phyloP scores from a whole-genome alignment of 768 basidiomycete species.

The Phlebiopsis flavidoalba region DNA sequence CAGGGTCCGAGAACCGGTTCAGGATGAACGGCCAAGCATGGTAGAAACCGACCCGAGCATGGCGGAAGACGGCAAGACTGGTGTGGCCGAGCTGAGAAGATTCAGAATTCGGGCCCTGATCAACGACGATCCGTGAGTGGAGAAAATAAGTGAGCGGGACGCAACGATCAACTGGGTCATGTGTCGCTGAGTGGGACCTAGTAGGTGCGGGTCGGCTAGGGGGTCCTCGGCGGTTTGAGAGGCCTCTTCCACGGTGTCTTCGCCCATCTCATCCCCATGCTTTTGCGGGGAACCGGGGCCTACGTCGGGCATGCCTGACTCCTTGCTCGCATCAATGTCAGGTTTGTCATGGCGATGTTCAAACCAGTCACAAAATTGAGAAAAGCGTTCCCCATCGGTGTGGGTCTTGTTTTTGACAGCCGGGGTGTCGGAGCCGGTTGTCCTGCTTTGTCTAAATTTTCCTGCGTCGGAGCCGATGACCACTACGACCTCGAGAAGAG shows the following conservation, averaged over 20 bases:
- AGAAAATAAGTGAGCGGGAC: slow-evolving; percentile 80
- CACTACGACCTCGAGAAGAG: slow-evolving; percentile 75
- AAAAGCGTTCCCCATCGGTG: slow-evolving; percentile 32
- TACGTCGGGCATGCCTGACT: slow-evolving; percentile 38
- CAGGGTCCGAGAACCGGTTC: slow-evolving; percentile 69
- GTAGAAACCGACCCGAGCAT: slow-evolving; percentile 83
- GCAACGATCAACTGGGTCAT: slow-evolving; percentile 88
- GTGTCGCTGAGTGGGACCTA: slow-evolving; percentile 61
- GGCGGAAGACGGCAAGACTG: slow-evolving; percentile 65
- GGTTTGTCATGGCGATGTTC: slow-evolving; percentile 37
- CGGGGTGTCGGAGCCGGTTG: neutral
- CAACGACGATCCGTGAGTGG: slow-evolving; percentile 83
- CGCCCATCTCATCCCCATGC: slow-evolving; percentile 43
- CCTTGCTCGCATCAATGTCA: slow-evolving; percentile 3
- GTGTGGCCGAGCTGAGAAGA: slow-evolving; percentile 68
- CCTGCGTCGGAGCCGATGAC: slow-evolving; percentile 60
- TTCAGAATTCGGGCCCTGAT: slow-evolving; percentile 81
- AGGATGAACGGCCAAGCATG: slow-evolving; percentile 93
- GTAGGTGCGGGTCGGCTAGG: slow-evolving; percentile 51
- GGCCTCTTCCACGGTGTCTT: slow-evolving; percentile 20
- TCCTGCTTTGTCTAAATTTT: slow-evolving; percentile 9
- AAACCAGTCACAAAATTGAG: slow-evolving; percentile 64
- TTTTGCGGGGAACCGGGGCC: slow-evolving; percentile 50
- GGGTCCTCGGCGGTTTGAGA: slow-evolving; percentile 25
- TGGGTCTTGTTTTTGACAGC: neutral